Base-by-base conservation (phyloP, 805 yeast genomes). In the Schizosaccharomyces cryophilus region DNA sequence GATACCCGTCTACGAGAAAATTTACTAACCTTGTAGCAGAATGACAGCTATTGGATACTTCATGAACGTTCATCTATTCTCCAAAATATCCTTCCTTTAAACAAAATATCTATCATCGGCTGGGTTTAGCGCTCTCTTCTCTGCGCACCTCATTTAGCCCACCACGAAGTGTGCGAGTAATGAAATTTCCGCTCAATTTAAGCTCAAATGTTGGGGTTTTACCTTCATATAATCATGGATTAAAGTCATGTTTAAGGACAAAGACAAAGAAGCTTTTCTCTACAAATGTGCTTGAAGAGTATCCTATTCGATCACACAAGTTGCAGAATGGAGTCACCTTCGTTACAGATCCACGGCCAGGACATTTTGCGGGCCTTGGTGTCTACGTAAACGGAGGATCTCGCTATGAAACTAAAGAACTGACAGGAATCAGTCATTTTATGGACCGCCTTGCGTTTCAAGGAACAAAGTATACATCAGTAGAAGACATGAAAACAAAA, bases 331-430 rank as follows among this genome's bases (percentile, higher is more conserved):
- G 56, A 17, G 29, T 51, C 9, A 21, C 35, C n/a, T 51, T 24
- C 26, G 56, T 51, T 29, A 19, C 30, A 19, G 93, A 87, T 63
- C 81, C 85, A 55, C 78, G 84, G 0, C 93, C 96, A 1, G 88
- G 95, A 48, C 95, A 89, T 71, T 93, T 93, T 69, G 78, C 90
- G 62, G 95, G 96, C 0, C 71, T 89, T 56, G 97, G 97, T 1
- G 78, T 90, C 56, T 93, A 87, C 68, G 78, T 93, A 4, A 84
- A 85, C 67, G 95, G 95, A 1, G 98, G 98, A 1, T 83, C 95
- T 1, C 77, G 97, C 60, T 87, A 75, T 69, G 97, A 93, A 71
- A 74, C 76, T 38, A 74, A 73, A 1, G 66, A 69, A 35, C 67
- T 81, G 61, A 78, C 80, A 45, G 98, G 98, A 0, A 75, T 83